Evolutionary conservation across 306 rosid genomes (phyloP).

Genomic region (Lablab purpureus): DNA sequence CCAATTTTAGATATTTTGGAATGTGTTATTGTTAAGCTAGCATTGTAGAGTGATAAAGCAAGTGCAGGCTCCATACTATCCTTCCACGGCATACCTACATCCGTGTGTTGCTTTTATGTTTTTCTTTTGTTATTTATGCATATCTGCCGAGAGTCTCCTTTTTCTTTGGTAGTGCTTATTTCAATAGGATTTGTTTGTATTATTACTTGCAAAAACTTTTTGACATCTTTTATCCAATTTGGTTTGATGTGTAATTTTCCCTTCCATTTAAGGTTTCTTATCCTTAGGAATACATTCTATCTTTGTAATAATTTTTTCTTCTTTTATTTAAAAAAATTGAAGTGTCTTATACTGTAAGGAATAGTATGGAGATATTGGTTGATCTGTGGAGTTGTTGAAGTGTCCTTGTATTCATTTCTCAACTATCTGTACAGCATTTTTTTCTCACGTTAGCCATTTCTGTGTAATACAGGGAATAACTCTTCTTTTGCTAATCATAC

Average conservation of each 20-base stretch:
- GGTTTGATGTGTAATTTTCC: neutral
- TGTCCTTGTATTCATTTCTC: conserved; percentile 36
- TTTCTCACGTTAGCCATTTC: conserved; percentile 21
- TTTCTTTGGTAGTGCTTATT: conserved; percentile 8
- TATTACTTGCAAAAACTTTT: conserved; percentile 7
- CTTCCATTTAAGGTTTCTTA: conserved; percentile 21
- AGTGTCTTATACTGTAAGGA: conserved; percentile 32
- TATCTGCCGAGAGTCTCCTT: conserved; percentile 15
- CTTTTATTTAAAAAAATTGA: conserved; percentile 1
- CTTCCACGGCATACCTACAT: conserved; percentile 10
- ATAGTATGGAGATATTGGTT: conserved; percentile 24
- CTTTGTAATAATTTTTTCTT: conserved; percentile 16
- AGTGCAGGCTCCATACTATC: conserved; percentile 25
- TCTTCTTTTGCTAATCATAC: conserved; percentile 65
- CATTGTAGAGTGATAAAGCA: conserved; percentile 30
- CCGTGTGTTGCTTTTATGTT: conserved; percentile 18
- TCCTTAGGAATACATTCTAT: conserved; percentile 23
- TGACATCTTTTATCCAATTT: conserved; percentile 26
- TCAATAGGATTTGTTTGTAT: conserved; percentile 6
- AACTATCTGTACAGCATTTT: conserved; percentile 31
- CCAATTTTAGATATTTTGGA: conserved; percentile 34
- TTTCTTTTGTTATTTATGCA: conserved; percentile 35
- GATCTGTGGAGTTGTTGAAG: conserved; percentile 34
- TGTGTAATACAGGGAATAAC: conserved; percentile 70
- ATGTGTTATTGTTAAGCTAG: conserved; percentile 25